Evolutionary conservation across 2,329 filamentous ascomycete species (phyloP), one percentile per base, ranked within the genome.

Genomic region (Fusarium sp.): DNA sequence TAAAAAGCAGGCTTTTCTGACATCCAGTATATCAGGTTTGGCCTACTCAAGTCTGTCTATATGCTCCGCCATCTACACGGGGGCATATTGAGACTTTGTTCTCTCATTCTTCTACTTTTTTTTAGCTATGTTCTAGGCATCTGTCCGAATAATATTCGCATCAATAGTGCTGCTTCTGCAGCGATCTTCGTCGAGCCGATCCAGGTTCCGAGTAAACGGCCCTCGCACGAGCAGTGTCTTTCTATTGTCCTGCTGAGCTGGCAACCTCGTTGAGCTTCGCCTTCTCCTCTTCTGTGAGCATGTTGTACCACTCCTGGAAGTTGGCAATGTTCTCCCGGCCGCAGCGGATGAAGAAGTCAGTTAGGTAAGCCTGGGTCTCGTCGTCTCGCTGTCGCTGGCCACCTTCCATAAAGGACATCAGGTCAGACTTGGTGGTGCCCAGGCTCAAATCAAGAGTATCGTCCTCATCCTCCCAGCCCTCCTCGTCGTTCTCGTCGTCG

Each of bases 391-490:
- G 86, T 49, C 93, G 86, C 68, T 79, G 78, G 41, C 72, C 81
- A 13, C 83, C 82, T 40, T 88, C 88, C 24, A 87, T 85, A 70
- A 86, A 92, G 2, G 88, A 86, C 91, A 97, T 96, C 40, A 97
- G 83, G 58, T 96, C 91, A 19, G 85, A 81, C 75, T 91, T 91
- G 36, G 85, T 89, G 25, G 83, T 77, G 4, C 84, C 88, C 11
- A 90, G 80, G 38, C 87, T 88, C n/a, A 97, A 84, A 74, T 96
- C 93, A 11, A 96, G 78, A 3, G 85, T 84, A 59, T 91, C 87
- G 2, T 88, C 85, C 40, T 96, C 87, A 70, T 97, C 94, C 76
- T 98, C 94, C 91, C 94, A 97, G 26, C 90, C 90, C 55, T 91
- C 92, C 54, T 92, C 91, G 9, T 91, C 90, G 35, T 88, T 88